Percentiles rank a stretch among this genome's conserved stretches.
Evolutionary conservation across 164 flowering plant species (phyloP).

Genomic region (Berberis thunbergii): DNA sequence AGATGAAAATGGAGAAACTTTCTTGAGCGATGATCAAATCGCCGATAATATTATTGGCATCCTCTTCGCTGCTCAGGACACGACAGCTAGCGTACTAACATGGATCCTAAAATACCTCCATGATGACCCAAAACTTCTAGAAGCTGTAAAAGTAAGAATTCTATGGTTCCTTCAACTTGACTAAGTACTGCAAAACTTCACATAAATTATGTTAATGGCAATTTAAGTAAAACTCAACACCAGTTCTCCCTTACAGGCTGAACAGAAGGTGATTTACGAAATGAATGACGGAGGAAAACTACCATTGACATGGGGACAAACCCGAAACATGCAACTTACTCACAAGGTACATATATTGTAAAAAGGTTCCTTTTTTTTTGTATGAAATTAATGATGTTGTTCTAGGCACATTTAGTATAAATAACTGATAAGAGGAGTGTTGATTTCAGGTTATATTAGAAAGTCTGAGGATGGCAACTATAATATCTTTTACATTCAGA

Average conservation of each 20-base stretch:
- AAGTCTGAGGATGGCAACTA: constrained; percentile 83
- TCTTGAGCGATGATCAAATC: constrained; percentile 50
- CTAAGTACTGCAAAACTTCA: too few relatives aligned
- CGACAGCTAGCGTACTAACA: background rate
- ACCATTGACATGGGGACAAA: constrained; percentile 59
- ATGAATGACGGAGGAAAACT: constrained; percentile 25
- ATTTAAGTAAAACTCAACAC: background rate
- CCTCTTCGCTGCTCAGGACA: constrained; percentile 65
- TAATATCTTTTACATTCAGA: constrained; percentile 80
- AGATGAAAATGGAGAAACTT: constrained; percentile 35
- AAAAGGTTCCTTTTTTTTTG: background rate
- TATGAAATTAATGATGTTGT: background rate
- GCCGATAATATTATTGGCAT: constrained; percentile 86
- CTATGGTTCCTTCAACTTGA: background rate
- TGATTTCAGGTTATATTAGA: constrained; percentile 56
- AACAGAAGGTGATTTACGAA: constrained; percentile 44
- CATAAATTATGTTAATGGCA: background rate
- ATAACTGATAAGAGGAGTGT: background rate
- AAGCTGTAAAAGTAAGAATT: background rate
- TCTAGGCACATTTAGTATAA: background rate
- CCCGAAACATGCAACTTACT: background rate
- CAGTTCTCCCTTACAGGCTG: constrained; percentile 37
- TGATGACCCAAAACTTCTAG: background rate
- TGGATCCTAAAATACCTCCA: background rate
- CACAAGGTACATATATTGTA: constrained; percentile 28